Evolutionary conservation across 257 asterid species (phyloP), one percentile per base, ranked within the genome.

Genomic region (Jaltomata sinuosa): DNA sequence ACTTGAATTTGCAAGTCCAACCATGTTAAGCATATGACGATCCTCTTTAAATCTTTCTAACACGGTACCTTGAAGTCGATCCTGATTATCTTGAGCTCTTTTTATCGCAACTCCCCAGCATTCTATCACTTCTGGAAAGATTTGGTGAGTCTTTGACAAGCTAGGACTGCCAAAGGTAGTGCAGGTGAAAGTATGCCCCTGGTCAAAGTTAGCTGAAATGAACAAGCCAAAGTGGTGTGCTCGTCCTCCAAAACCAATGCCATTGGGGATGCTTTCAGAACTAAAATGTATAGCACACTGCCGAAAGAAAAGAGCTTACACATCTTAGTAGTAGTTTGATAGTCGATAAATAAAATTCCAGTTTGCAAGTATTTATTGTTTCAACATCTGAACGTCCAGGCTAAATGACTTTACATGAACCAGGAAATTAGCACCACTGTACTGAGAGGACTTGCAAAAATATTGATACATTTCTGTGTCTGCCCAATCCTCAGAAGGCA

Each of bases 191-290:
- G 93, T 92, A 40, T 94, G 98, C 21, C 99, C 99, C 59, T 81
- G 89, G 84, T 96, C 99, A 52, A 96, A 93, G 89, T 88, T 92
- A 68, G 97, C 97, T 14, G 98, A 90, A 49, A 96, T 11, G 84
- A 96, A 96, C 85, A 96, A 40, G 53, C 98, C 99, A 3, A 93
- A 90, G 84, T 96, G 99, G 83, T 89, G 45, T 8, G 69, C 91
- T 53, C 85, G 85, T 49, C 99, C 99, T 83, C 99, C 99, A 81
- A 96, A 96, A 29, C 98, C 98, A 31, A 96, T 93, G 83, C 99
- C 99, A 79, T 96, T 96, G 0, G 98, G 99, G 38, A 96, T 94
- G 92, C 94, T 94, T 49, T 96, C 98, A 4, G 98, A 94, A 82
- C 93, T 93, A 92, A 96, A 96, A 85, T 93, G 91, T 87, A 89